phyloP scores from a whole-genome alignment of 495 filamentous ascomycete genomes.

The Aspergillus nidulans region DNA sequence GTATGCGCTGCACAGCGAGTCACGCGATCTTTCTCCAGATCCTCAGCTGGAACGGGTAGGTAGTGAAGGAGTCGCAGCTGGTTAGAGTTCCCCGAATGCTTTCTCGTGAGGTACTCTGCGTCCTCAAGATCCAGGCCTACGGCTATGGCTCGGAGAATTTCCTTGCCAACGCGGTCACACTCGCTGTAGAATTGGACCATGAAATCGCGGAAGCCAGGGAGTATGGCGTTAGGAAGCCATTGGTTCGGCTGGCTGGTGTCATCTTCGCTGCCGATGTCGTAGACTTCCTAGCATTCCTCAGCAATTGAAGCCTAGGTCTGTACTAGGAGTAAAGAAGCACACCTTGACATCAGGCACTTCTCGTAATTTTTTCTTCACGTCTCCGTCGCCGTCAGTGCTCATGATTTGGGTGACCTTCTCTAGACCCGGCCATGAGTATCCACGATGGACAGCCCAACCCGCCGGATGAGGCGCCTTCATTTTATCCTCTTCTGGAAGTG shows the following conservation, averaged over 20 bases:
- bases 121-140: slow-evolving; percentile 45
- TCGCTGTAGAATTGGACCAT: slow-evolving; percentile 55
- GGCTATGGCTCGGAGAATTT: slow-evolving; percentile 50
- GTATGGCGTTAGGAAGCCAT: slow-evolving; percentile 54
- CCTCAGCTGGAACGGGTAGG: slow-evolving; percentile 49
- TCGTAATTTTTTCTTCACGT: slow-evolving; percentile 25
- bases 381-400: slow-evolving; percentile 40
- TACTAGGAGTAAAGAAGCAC: neutral
- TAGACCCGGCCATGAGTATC: slow-evolving; percentile 60
- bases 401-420: slow-evolving; percentile 62
- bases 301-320: neutral
- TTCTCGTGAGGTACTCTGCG: slow-evolving; percentile 47
- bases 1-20: slow-evolving; percentile 53
- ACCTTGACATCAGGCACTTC: slow-evolving; percentile 38
- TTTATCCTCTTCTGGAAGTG: slow-evolving; percentile 41
- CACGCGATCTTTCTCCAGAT: slow-evolving; percentile 38
- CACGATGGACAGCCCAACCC: slow-evolving; percentile 53
- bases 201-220: slow-evolving; percentile 59
- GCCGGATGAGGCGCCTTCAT: slow-evolving; percentile 58
- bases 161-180: slow-evolving; percentile 38
- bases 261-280: slow-evolving; percentile 60
- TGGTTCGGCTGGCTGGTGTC: slow-evolving; percentile 57
- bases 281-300: slow-evolving; percentile 50
- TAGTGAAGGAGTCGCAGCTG: slow-evolving; percentile 66
- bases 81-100: slow-evolving; percentile 55